These are phyloP conservation scores for Globisporangium paroecandrum DNA, from an alignment of 352 stramenopile species.

Conservation along the genomic window DNA sequence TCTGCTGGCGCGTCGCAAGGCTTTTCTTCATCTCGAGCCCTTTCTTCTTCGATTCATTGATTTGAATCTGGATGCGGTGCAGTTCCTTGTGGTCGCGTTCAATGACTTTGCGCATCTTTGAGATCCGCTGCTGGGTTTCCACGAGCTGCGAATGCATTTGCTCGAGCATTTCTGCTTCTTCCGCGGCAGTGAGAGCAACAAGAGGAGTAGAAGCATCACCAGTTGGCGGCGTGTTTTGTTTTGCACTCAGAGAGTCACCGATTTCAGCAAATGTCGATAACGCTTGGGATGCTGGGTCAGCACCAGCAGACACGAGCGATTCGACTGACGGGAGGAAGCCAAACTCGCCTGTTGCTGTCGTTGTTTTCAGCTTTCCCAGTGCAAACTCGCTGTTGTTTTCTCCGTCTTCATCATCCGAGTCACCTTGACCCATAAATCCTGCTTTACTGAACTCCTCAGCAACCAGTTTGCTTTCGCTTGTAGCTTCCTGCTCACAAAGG, in stretches of 20 bases:
- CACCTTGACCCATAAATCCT: conserved; percentile 2
- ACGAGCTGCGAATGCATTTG: conserved; percentile 30
- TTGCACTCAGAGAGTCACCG: not conserved
- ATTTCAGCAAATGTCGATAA: not conserved
- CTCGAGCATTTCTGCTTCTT: conserved; percentile 25
- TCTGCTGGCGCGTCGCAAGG: conserved; percentile 44
- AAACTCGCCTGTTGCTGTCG: not conserved
- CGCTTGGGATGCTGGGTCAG: not conserved
- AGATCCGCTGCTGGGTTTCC: conserved; percentile 33
- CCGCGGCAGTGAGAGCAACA: conserved; percentile 4
- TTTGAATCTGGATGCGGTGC: conserved; percentile 24
- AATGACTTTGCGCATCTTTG: conserved; percentile 39
- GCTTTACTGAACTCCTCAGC: not conserved
- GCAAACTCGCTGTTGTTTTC: not conserved
- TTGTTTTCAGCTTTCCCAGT: not conserved
- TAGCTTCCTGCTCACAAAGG: not conserved
- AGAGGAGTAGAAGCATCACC: not conserved
- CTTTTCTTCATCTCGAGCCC: conserved; percentile 42
- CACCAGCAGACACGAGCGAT: not conserved
- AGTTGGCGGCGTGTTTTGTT: not conserved
- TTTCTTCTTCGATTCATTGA: conserved; percentile 31
- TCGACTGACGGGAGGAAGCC: not conserved
- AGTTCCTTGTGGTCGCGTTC: conserved; percentile 30
- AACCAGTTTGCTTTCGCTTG: not conserved
- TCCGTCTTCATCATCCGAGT: conserved; percentile 9